Conservation (phyloP, 1,284 basidiomycete species). For the Heimioporus retisporus region DNA sequence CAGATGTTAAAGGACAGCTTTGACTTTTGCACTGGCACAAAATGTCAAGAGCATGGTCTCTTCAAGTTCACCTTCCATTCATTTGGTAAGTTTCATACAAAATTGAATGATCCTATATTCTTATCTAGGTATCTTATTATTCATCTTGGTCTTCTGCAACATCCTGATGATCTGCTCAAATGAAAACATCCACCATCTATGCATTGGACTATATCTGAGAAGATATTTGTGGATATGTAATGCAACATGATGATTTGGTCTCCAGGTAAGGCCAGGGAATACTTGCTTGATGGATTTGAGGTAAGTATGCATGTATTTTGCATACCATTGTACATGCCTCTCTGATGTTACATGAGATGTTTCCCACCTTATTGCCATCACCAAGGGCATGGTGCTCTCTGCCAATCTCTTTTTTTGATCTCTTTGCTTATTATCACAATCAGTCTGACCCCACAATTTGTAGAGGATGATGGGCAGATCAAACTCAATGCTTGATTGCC, state of each 20-base stretch:
- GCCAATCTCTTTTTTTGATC: conserved; percentile 12
- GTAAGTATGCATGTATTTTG: conserved; percentile 26
- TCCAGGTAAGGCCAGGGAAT: conserved; percentile 17
- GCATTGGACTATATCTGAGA: conserved; percentile 31
- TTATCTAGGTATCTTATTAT: conserved; percentile 19
- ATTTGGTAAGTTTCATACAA: not conserved
- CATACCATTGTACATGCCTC: conserved; percentile 17
- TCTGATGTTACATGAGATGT: conserved; percentile 23
- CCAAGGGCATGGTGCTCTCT: conserved; percentile 28
- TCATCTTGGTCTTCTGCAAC: conserved; percentile 35
- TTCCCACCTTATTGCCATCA: conserved; percentile 19
- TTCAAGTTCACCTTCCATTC: not conserved
- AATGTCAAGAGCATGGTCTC: conserved; percentile 1
- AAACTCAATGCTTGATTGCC: not conserved
- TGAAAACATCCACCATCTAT: conserved; percentile 41
- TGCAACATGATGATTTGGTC: conserved; percentile 31
- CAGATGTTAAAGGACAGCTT: not conserved
- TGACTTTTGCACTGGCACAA: not conserved
- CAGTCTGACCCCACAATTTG: not conserved
- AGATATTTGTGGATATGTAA: conserved; percentile 34
- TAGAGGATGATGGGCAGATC: not conserved
- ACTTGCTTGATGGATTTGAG: conserved; percentile 16
- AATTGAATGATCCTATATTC: not conserved
- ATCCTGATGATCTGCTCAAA: conserved; percentile 34
- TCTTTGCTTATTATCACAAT: not conserved